Evolutionary conservation across 805 yeast species (phyloP).

Genomic region (Pichia californica): DNA sequence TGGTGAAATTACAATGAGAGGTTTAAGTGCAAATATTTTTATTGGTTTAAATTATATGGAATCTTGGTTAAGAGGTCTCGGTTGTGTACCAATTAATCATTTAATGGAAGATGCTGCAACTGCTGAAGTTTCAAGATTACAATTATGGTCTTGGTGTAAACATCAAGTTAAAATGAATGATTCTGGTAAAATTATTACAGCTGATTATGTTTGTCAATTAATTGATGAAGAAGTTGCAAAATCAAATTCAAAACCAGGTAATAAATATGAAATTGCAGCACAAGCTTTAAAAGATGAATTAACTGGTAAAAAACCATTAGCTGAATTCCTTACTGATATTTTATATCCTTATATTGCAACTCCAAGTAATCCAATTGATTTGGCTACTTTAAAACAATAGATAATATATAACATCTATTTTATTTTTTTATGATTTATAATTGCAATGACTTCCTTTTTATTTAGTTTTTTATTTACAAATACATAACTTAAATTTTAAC

Average conservation of each 20-base stretch:
- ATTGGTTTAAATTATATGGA: constrained; percentile 79
- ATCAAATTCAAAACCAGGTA: constrained; percentile 48
- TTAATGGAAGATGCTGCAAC: constrained; percentile 91
- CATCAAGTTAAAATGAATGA: constrained; percentile 58
- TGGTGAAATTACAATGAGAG: constrained; percentile 60
- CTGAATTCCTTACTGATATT: constrained; percentile 71
- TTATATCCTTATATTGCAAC: constrained; percentile 69
- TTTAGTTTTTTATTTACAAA: neutral
- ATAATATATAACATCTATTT: neutral
- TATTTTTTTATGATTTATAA: neutral
- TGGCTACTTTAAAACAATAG: constrained; percentile 23
- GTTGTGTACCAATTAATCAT: constrained; percentile 81
- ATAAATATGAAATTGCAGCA: constrained; percentile 65
- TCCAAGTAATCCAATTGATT: constrained; percentile 28
- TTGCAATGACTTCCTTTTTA: neutral
- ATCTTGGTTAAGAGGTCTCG: constrained; percentile 79
- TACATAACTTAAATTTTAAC: neutral
- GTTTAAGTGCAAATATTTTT: constrained; percentile 64
- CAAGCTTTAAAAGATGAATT: constrained; percentile 68
- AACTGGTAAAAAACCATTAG: constrained; percentile 56
- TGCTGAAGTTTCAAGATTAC: constrained; percentile 80
- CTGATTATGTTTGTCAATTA: constrained; percentile 49
- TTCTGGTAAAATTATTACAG: constrained; percentile 50
- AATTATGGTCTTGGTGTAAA: constrained; percentile 77
- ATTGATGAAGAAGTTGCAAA: constrained; percentile 57